These are phyloP conservation scores for Botryobasidium botryosum DNA, from an alignment of 768 basidiomycete species.

Conservation along the genomic window DNA sequence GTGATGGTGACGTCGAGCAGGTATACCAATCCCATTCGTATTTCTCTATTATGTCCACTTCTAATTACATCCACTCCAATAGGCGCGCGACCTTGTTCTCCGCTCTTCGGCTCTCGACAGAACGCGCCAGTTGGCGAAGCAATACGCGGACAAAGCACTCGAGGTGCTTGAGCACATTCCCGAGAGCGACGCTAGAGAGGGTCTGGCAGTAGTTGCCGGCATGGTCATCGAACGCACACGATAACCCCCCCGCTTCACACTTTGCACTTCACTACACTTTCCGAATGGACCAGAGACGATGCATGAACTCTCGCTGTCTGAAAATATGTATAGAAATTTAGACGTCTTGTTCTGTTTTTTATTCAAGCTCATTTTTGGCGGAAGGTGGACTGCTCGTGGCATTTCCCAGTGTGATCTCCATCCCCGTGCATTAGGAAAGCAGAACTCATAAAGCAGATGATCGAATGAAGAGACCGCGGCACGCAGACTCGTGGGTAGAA, in stretches of 20 bases:
- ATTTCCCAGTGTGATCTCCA: too few relatives aligned
- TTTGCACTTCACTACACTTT: not conserved
- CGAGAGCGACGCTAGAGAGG: conserved; percentile 60
- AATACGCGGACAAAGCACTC: conserved; percentile 61
- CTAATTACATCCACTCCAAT: not conserved
- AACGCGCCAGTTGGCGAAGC: conserved; percentile 56
- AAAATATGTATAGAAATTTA: too few relatives aligned
- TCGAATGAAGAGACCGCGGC: too few relatives aligned
- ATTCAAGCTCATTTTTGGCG: too few relatives aligned
- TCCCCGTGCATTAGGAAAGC: too few relatives aligned
- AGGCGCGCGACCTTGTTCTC: conserved; percentile 55
- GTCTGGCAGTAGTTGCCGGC: conserved; percentile 56
- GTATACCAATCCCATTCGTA: conserved; percentile 37
- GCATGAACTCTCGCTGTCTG: too few relatives aligned
- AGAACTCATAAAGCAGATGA: too few relatives aligned
- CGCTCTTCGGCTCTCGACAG: conserved; percentile 59
- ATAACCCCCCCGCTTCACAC: not conserved
- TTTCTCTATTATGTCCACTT: not conserved
- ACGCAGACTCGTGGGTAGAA: too few relatives aligned
- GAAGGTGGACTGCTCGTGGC: too few relatives aligned
- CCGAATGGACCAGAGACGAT: too few relatives aligned
- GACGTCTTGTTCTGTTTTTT: too few relatives aligned
- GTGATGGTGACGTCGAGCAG: conserved; percentile 62
- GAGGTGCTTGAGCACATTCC: conserved; percentile 55
- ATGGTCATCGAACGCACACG: conserved; percentile 37